phyloP scores from a whole-genome alignment of 805 yeast genomes.

The Cyberlindnera euphorbiiphila region DNA sequence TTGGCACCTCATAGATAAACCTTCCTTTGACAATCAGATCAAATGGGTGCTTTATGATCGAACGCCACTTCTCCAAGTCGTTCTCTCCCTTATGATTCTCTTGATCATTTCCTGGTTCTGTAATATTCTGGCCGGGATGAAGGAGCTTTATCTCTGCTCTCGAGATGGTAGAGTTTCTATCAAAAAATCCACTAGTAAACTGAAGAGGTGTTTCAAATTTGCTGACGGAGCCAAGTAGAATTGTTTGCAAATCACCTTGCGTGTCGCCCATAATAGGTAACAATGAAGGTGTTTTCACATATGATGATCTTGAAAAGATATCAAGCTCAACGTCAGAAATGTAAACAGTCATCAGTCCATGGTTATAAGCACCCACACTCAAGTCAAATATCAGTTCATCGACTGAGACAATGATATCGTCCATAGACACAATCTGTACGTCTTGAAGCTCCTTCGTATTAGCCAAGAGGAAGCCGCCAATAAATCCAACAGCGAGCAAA shows the following conservation, averaged over 20 bases:
- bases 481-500: constrained; percentile 68
- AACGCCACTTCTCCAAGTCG: constrained; percentile 60
- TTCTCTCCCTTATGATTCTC: constrained; percentile 28
- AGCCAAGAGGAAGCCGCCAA: constrained; percentile 80
- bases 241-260: constrained; percentile 43
- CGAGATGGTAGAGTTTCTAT: constrained; percentile 53
- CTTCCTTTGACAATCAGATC: constrained; percentile 82
- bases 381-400: constrained; percentile 83
- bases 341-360: constrained; percentile 71
- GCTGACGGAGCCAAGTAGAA: constrained; percentile 67
- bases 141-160: constrained; percentile 66
- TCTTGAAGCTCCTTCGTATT: constrained; percentile 78
- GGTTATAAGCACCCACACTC: constrained; percentile 76
- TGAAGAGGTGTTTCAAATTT: constrained; percentile 66
- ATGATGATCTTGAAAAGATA: constrained; percentile 73
- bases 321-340: constrained; percentile 71
- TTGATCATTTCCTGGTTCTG: constrained; percentile 24
- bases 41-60: constrained; percentile 73
- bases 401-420: constrained; percentile 70
- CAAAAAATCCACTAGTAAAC: constrained; percentile 77
- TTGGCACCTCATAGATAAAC: constrained; percentile 70
- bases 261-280: constrained; percentile 11
- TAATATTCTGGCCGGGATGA: constrained; percentile 57
- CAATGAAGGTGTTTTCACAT: constrained; percentile 26
- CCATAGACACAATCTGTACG: constrained; percentile 57